Conservation (phyloP, 2,329 filamentous ascomycete genomes). For the Penicillium italicum region DNA sequence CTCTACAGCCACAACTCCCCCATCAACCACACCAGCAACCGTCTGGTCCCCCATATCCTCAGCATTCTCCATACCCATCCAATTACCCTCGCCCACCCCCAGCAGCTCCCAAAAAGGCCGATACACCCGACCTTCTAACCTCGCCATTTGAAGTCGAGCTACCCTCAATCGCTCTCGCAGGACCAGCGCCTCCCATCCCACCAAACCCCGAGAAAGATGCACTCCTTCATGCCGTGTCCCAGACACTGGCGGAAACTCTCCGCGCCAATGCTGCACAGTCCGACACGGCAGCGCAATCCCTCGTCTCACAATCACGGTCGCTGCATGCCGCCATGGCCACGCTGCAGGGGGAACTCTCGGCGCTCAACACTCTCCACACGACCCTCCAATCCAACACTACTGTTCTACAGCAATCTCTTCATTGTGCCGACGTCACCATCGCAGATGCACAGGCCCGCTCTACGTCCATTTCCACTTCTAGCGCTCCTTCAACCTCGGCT, state of each 20-base stretch:
- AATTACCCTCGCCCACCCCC: constrained; percentile 25
- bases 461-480: constrained; percentile 23
- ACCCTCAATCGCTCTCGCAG: constrained; percentile 42
- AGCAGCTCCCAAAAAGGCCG: constrained; percentile 28
- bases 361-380: constrained; percentile 66
- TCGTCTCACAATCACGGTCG: constrained; percentile 74
- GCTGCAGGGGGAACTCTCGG: constrained; percentile 69
- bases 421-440: constrained; percentile 74
- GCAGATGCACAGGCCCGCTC: constrained; percentile 62
- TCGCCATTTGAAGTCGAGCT: constrained; percentile 60
- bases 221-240: constrained; percentile 71
- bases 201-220: constrained; percentile 95
- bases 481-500: constrained; percentile 14
- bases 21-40: constrained; percentile 26
- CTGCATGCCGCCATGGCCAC: constrained; percentile 66
- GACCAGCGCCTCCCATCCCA: constrained; percentile 76
- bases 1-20: constrained; percentile 21
- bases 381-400: constrained; percentile 72
- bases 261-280: constrained; percentile 69
- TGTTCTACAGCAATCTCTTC: constrained; percentile 72
- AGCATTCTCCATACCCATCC: constrained; percentile 23
- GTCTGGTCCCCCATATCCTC: constrained; percentile 31
- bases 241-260: constrained; percentile 65
- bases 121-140: constrained; percentile 57
- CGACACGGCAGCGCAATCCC: constrained; percentile 66